Base-by-base conservation (phyloP, 176 grass and related monocot species). In the Otatea glauca region DNA sequence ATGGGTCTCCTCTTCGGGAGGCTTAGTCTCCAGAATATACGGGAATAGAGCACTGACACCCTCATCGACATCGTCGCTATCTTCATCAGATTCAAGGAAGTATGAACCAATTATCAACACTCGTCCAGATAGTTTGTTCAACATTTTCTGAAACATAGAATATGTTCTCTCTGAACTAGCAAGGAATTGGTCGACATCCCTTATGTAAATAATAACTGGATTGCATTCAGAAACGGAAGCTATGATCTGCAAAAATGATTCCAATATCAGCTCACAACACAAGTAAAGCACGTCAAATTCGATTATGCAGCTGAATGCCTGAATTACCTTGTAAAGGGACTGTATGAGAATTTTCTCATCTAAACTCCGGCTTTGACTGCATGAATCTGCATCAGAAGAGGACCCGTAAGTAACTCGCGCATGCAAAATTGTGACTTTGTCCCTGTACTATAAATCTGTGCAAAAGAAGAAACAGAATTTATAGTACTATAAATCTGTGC, bases 31-130 rank as follows among this genome's bases (percentile, higher is more conserved):
- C 6, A 98, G 81, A 58, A 91, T 92, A 65, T 90, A 98, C 38
- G 93, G 89, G 68, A 98, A 98, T 74, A 96, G 85, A 85, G 50
- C 71, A 54, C 21, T 83, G 43, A 98, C 75, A 74, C 62, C 64
- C 29, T 88, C 74, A 68, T 91, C 84, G 20, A 93, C 55, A 51
- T 90, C 70, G 27, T 65, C 45, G 77, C 56, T 68, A 72, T 88
- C 72, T 61, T 73, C 54, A 74, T 95, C 81, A 74, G 37, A 51
- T 58, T 85, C 75, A 9, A 89, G 80, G 55, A 92, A 83, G 71
- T 89, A 80, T 47, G 96, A 95, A 87, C 96, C 96, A 63, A 98
- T 79, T 83, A 98, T 43, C 81, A 95, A 68, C 76, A 98, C 87
- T 51, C 70, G 86, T 59, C 93, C 91, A 65, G 83, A 87, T 74